Evolutionary conservation across 768 basidiomycete species (phyloP).

Genomic region (Filobasidium wieringae): DNA sequence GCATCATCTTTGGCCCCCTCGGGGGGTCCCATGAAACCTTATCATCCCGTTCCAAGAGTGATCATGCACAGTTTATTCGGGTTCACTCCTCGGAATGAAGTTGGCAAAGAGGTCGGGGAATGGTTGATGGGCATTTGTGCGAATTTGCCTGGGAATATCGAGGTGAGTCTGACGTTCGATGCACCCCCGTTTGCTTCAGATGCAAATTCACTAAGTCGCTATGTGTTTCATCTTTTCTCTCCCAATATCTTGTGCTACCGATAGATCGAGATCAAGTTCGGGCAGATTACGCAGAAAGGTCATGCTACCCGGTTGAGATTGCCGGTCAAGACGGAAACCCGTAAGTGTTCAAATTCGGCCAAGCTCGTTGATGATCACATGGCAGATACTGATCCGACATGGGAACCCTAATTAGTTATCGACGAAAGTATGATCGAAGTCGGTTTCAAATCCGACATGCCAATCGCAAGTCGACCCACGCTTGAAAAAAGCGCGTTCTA

Average conservation of each 20-base stretch:
- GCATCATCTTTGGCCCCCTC: too few species aligned
- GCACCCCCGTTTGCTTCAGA: too few species aligned
- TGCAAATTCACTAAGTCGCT: too few species aligned
- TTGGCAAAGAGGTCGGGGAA: slow-evolving; percentile 27
- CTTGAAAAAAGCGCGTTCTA: not conserved
- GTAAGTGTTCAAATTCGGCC: slow-evolving; percentile 15
- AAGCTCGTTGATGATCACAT: not conserved
- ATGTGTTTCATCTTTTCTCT: too few species aligned
- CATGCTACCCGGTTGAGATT: slow-evolving; percentile 18
- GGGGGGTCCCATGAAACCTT: not conserved
- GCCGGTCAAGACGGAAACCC: slow-evolving; percentile 25
- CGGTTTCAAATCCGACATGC: not conserved
- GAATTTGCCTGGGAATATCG: slow-evolving; percentile 25
- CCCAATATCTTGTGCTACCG: not conserved
- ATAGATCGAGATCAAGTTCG: slow-evolving; percentile 36
- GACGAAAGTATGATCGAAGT: not conserved
- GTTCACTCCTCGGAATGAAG: slow-evolving; percentile 29
- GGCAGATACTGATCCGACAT: not conserved
- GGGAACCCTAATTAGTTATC: not conserved
- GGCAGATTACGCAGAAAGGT: slow-evolving; percentile 19
- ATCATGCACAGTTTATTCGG: slow-evolving; percentile 27
- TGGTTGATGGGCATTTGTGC: slow-evolving; percentile 27
- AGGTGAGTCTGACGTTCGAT: slow-evolving; percentile 17
- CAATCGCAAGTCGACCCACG: not conserved
- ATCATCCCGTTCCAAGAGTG: slow-evolving; percentile 11